phyloP scores from a whole-genome alignment of 768 basidiomycete species.

The Crucibulum laeve region DNA sequence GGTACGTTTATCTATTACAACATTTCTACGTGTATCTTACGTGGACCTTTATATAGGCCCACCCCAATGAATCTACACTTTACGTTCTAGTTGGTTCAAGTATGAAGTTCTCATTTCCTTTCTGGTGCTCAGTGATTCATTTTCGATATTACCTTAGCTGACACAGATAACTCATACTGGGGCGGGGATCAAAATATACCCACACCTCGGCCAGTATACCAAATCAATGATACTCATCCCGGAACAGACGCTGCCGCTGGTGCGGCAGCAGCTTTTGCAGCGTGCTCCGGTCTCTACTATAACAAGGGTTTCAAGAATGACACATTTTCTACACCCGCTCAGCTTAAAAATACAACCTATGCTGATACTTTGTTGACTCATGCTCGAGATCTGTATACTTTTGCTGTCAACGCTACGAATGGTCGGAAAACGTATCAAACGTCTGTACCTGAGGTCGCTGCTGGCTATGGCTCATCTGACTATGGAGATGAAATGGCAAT shows the following conservation, averaged over 20 bases:
- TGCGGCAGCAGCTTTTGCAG: conserved; percentile 82
- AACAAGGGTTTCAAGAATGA: conserved; percentile 46
- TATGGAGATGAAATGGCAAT: conserved; percentile 74
- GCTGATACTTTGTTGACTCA: conserved; percentile 66
- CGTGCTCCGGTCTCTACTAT: conserved; percentile 80
- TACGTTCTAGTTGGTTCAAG: conserved; percentile 74
- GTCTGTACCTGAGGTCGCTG: conserved; percentile 59
- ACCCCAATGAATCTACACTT: conserved; percentile 67
- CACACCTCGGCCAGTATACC: conserved; percentile 66
- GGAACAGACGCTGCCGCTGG: conserved; percentile 89
- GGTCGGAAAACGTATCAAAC: conserved; percentile 63
- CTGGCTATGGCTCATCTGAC: conserved; percentile 67
- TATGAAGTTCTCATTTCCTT: conserved; percentile 21
- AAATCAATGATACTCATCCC: conserved; percentile 74
- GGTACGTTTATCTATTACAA: conserved; percentile 31
- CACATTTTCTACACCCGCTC: conserved; percentile 54
- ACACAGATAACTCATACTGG: conserved; percentile 80
- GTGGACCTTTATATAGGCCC: conserved; percentile 50
- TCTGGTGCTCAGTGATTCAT: not conserved
- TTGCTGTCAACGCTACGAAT: conserved; percentile 66
- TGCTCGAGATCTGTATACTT: conserved; percentile 68
- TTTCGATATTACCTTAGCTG: conserved; percentile 34
- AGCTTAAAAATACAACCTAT: conserved; percentile 71
- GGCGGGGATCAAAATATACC: conserved; percentile 83
- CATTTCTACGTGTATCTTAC: conserved; percentile 1